phyloP scores from a whole-genome alignment of 129 eudicot species.

The Glebionis coronaria region DNA sequence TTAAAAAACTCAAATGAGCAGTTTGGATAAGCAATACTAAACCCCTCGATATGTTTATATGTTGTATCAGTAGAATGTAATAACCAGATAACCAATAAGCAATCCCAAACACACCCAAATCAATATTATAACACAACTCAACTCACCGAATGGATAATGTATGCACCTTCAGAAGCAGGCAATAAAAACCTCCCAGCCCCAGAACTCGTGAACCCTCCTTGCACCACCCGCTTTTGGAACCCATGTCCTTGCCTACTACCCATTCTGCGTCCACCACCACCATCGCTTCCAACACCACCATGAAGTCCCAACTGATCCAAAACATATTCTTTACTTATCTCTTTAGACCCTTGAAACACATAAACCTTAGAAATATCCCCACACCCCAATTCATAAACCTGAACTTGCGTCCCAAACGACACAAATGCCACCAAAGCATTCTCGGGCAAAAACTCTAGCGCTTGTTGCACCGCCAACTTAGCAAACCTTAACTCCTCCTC shows the following conservation, averaged over 20 bases:
- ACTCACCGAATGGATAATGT: constrained; percentile 43
- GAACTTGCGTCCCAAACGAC: constrained; percentile 73
- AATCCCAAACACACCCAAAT: too few species aligned
- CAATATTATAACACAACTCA: too few species aligned
- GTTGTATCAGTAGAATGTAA: too few species aligned
- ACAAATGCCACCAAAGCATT: constrained; percentile 75
- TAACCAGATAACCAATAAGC: too few species aligned
- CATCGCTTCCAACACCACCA: constrained; percentile 1
- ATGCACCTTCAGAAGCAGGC: constrained; percentile 78
- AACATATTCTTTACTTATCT: constrained; percentile 55
- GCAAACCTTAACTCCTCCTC: constrained; percentile 70
- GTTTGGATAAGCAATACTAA: too few species aligned
- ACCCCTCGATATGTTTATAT: too few species aligned
- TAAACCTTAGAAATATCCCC: constrained; percentile 62
- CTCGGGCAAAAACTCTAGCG: constrained; percentile 50
- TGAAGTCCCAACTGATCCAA: constrained; percentile 58
- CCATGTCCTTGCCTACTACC: constrained; percentile 34
- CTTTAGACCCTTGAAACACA: constrained; percentile 66
- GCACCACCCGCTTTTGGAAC: constrained; percentile 30
- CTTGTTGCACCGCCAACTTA: constrained; percentile 60
- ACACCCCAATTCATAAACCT: constrained; percentile 74
- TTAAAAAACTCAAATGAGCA: too few species aligned
- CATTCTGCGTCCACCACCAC: constrained; percentile 10
- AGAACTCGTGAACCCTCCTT: constrained; percentile 20
- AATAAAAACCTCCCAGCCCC: constrained; percentile 57